Evolutionary conservation across 306 rosid genomes (phyloP).

Genomic region (Pachyrhizus erosus): DNA sequence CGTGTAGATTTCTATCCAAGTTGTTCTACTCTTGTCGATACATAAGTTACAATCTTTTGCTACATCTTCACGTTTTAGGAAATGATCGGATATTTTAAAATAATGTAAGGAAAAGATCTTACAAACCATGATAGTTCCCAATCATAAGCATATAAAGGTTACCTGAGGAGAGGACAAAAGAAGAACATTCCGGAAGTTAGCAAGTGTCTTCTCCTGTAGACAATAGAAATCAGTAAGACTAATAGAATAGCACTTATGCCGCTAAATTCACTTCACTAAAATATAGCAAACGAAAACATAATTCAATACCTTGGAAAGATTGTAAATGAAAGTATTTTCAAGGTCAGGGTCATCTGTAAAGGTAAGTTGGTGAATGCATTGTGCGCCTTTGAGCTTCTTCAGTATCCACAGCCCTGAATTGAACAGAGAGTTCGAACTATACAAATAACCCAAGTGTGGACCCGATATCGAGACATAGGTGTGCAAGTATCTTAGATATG

Average conservation of each 20-base stretch:
- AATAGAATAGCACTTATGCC: background rate
- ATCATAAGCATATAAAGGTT: conserved; percentile 29
- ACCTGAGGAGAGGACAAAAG: conserved; percentile 69
- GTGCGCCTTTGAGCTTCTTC: conserved; percentile 89
- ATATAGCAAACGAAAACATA: conserved; percentile 25
- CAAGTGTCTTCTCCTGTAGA: conserved; percentile 57
- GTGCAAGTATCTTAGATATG: conserved; percentile 73
- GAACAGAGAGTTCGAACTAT: conserved; percentile 91
- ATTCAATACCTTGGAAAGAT: conserved; percentile 85
- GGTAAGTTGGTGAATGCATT: conserved; percentile 95
- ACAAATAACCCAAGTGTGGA: conserved; percentile 97
- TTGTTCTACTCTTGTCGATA: background rate
- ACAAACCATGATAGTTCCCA: background rate
- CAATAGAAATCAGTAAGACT: conserved; percentile 24
- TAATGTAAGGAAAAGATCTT: conserved; percentile 3
- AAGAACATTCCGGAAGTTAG: conserved; percentile 51
- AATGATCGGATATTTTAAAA: conserved; percentile 20
- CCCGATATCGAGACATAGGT: conserved; percentile 94
- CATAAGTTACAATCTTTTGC: conserved; percentile 3
- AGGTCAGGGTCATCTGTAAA: conserved; percentile 93
- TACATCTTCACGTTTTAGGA: conserved; percentile 13
- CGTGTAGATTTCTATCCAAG: background rate
- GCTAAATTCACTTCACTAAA: conserved; percentile 1
- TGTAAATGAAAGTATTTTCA: conserved; percentile 88
- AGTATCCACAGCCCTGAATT: conserved; percentile 96